phyloP scores from a whole-genome alignment of 73 alveolate genomes.

The Tetrahymena thermophila region DNA sequence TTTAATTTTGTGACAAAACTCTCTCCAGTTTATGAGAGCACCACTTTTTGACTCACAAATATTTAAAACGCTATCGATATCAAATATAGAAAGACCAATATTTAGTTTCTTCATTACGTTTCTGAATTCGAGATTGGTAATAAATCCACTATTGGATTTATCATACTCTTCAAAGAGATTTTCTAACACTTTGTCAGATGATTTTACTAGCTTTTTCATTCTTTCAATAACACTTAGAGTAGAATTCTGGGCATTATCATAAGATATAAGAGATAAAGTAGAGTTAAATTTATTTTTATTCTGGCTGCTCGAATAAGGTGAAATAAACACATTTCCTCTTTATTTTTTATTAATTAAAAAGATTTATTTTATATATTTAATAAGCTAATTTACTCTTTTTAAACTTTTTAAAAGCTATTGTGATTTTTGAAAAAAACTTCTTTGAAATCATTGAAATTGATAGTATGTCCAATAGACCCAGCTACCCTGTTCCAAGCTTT shows the following conservation, averaged over 20 bases:
- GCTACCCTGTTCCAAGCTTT: conserved; percentile 50
- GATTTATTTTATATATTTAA: conserved; percentile 13
- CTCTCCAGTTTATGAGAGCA: conserved; percentile 47
- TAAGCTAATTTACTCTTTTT: background rate
- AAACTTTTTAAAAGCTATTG: background rate
- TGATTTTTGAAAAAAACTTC: background rate
- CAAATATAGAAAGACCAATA: conserved; percentile 69
- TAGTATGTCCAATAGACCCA: conserved; percentile 37
- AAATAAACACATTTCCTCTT: background rate
- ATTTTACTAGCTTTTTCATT: conserved; percentile 47
- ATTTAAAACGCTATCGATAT: conserved; percentile 62
- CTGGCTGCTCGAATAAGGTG: background rate
- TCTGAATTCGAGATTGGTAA: conserved; percentile 71
- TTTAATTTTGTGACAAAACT: conserved; percentile 51
- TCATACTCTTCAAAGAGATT: conserved; percentile 63
- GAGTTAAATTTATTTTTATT: background rate
- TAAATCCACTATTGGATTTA: conserved; percentile 58
- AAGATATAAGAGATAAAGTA: background rate
- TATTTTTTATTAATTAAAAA: background rate
- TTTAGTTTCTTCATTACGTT: conserved; percentile 66
- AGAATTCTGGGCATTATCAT: background rate
- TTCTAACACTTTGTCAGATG: conserved; percentile 39
- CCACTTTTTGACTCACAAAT: background rate
- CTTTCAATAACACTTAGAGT: conserved; percentile 15
- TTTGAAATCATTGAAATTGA: conserved; percentile 10